These are phyloP conservation scores for Syzygium malaccense DNA, from an alignment of 441 rosid species.

Conservation along the genomic window DNA sequence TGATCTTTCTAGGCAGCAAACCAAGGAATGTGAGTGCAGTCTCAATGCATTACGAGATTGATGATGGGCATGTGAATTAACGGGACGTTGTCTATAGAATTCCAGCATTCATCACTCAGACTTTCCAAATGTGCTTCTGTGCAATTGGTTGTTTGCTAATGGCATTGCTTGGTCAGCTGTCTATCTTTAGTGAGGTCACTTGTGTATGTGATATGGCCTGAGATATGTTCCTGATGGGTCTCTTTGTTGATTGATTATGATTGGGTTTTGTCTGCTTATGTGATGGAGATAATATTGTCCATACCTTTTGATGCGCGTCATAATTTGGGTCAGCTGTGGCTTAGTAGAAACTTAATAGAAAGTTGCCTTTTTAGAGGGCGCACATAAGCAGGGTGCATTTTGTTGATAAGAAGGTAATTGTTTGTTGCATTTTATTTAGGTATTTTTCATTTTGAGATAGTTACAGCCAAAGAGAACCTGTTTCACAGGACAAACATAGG, in stretches of 20 bases:
- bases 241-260: background rate
- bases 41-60: background rate
- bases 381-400: background rate
- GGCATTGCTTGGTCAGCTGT: background rate
- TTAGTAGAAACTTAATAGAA: background rate
- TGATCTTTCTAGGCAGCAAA: background rate
- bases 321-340: background rate
- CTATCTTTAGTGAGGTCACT: background rate
- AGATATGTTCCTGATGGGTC: background rate
- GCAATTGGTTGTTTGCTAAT: background rate
- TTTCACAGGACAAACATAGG: background rate
- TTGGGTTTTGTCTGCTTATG: background rate
- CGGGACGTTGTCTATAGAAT: background rate
- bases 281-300: background rate
- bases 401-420: background rate
- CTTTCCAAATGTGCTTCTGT: background rate
- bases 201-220: background rate
- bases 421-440: background rate
- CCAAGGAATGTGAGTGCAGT: background rate
- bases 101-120: background rate
- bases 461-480: background rate
- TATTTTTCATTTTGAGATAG: background rate
- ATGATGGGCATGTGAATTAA: background rate
- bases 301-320: background rate
- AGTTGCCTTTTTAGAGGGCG: background rate